Percentiles rank a stretch among this genome's conserved stretches.
These are phyloP conservation scores for Neurospora sp. DNA, from an alignment of 2,329 filamentous ascomycete species.

Conservation along the genomic window DNA sequence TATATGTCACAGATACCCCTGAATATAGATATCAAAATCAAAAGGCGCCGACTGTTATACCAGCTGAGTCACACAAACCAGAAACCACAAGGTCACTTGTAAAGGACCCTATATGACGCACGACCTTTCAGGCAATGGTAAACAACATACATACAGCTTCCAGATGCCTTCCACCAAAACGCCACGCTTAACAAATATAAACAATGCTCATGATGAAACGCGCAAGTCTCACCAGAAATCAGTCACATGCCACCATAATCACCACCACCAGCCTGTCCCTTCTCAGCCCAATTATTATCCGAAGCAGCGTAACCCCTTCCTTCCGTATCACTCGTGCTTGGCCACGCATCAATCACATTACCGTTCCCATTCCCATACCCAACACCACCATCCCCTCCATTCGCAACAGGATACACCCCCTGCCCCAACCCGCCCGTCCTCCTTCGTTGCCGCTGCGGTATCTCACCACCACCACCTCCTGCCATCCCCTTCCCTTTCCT, in stretches of 20 bases:
- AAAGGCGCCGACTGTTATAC: neutral
- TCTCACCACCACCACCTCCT: constrained; percentile 26
- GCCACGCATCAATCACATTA: neutral
- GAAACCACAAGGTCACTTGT: neutral
- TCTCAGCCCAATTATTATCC: neutral
- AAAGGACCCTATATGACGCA: neutral
- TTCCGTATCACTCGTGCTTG: neutral
- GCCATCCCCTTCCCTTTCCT: neutral
- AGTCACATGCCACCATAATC: neutral
- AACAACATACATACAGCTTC: neutral
- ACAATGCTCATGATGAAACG: neutral
- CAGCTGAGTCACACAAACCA: neutral
- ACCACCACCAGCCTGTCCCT: neutral
- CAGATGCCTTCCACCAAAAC: neutral
- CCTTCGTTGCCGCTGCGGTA: neutral
- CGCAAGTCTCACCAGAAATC: neutral
- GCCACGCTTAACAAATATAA: neutral
- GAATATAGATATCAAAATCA: neutral
- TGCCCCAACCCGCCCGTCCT: neutral
- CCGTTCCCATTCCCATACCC: neutral
- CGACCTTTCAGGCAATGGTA: neutral
- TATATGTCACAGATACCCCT: neutral
- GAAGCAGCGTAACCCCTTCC: neutral
- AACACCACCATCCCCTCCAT: neutral
- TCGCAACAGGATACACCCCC: neutral